Evolutionary conservation across 768 basidiomycete genomes (phyloP), one percentile per base, ranked within the genome.

Genomic region (Tephrocybe sp.): DNA sequence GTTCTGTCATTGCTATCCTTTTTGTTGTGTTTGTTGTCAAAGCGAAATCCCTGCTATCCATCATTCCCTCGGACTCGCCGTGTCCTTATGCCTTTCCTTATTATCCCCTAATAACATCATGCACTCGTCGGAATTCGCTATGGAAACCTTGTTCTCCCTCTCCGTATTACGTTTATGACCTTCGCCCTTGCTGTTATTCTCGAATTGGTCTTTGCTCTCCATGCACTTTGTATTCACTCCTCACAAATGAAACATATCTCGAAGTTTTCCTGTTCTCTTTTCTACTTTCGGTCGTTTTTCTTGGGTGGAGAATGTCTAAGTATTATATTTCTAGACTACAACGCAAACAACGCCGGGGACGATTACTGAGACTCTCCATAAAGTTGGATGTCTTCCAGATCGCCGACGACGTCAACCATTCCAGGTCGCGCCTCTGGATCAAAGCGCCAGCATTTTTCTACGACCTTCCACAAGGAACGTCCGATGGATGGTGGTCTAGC

Each of bases 121-220:
- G n/a, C 47, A 41, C 24, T 38, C 53, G 34, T 37, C 21, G 5
- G 16, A 37, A 37, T 35, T 51, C 44, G 45, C 26, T 54, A 31
- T 47, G 55, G 50, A 54, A 51, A 56, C 44, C 52, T 40, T 39
- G 34, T 40, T 59, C 31, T 41, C 36, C 13, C 38, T 41, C 25
- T 27, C 31, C 21, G 28, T 53, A 48, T 45, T 36, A 22, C 40
- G 5, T 16, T 52, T 42, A 30, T 44, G 43, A 30, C 38, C 18
- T 26, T 51, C 41, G 22, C 47, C 43, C 18, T 53, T 36, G 37
- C 44, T 32, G 22, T 58, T 35, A 21, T 49, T 45, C 25, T 45
- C 18, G 26, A 28, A 16, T 37, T 37, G 46, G 31, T 38, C 37
- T 45, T 38, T 22, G 37, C 41, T 44, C 22, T 45, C 35, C 26